Evolutionary conservation across 768 basidiomycete species (phyloP).

Genomic region (Leccinum incarnatum): DNA sequence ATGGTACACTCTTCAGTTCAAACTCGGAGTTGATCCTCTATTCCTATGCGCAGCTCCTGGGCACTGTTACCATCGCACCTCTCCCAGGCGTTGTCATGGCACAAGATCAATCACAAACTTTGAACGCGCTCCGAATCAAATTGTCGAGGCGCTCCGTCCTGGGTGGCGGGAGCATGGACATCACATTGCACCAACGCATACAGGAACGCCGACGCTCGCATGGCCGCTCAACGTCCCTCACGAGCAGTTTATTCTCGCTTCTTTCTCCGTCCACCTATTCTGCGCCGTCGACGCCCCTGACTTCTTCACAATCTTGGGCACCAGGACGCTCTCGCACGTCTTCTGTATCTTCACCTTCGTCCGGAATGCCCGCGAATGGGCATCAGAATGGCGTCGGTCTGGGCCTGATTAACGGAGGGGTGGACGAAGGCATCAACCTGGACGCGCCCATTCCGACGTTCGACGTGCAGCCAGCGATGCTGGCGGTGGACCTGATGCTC

Average conservation of each 20-base stretch:
- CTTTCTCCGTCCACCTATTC: constrained; percentile 40
- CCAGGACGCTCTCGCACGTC: constrained; percentile 19
- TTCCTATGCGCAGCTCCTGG: constrained; percentile 78
- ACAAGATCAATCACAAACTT: constrained; percentile 43
- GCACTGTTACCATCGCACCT: constrained; percentile 60
- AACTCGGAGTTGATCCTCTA: constrained; percentile 75
- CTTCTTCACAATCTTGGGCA: constrained; percentile 26
- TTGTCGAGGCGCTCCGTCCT: constrained; percentile 45
- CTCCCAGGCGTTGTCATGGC: constrained; percentile 38
- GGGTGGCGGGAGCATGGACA: constrained; percentile 79
- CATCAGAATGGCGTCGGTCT: constrained; percentile 30
- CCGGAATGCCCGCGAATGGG: constrained; percentile 1
- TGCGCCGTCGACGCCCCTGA: constrained; percentile 20
- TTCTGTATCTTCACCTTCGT: constrained; percentile 25
- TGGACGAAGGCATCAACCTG: constrained; percentile 51
- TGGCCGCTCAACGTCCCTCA: constrained; percentile 50
- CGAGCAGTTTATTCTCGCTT: constrained; percentile 48
- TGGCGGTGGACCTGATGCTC: constrained; percentile 83
- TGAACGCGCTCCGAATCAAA: constrained; percentile 47
- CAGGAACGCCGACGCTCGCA: constrained; percentile 37
- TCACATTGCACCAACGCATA: constrained; percentile 41
- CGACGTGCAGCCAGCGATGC: constrained; percentile 80
- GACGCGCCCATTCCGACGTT: constrained; percentile 79
- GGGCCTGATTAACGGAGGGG: constrained; percentile 26
- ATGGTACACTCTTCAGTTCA: constrained; percentile 45